Percentiles rank a stretch among this genome's conserved stretches.
Evolutionary conservation across 305 asterid genomes (phyloP).

Genomic region (Fraxinus angustifolia): DNA sequence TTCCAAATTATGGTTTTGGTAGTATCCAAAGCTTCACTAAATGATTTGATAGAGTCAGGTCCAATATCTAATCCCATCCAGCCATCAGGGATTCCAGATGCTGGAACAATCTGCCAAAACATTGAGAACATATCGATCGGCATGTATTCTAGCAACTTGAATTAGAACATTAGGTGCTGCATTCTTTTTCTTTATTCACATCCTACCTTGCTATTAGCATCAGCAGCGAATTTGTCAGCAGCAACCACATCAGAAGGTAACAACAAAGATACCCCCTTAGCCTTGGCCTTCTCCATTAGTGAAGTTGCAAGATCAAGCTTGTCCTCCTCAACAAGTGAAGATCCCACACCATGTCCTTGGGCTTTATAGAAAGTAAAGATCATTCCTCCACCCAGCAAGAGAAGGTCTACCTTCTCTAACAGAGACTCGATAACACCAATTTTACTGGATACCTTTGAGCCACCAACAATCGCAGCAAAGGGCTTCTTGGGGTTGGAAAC

Average conservation of each 20-base stretch:
- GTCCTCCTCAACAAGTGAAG: constrained; percentile 68
- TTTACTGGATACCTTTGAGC: constrained; percentile 65
- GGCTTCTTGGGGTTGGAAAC: constrained; percentile 65
- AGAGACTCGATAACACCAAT: constrained; percentile 69
- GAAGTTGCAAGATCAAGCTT: constrained; percentile 58
- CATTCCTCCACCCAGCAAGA: constrained; percentile 75
- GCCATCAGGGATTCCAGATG: constrained; percentile 50
- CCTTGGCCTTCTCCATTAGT: constrained; percentile 71
- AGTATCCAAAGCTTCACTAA: constrained; percentile 32
- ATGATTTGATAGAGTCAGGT: constrained; percentile 47
- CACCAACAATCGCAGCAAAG: constrained; percentile 79
- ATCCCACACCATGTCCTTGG: constrained; percentile 61
- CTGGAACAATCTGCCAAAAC: constrained; percentile 36
- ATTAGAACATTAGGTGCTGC: not conserved
- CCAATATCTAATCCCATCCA: constrained; percentile 59
- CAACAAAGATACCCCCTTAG: constrained; percentile 65
- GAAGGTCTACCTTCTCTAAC: constrained; percentile 55
- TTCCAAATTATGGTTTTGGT: constrained; percentile 52
- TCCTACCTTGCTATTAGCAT: constrained; percentile 76
- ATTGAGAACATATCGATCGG: not conserved
- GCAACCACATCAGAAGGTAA: constrained; percentile 70
- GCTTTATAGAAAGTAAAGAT: constrained; percentile 71
- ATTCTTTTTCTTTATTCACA: not conserved
- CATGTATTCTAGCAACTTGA: not conserved
- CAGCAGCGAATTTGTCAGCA: constrained; percentile 82